These are phyloP conservation scores for Carpinus viminea DNA, from an alignment of 306 rosid genomes.

Conservation along the genomic window DNA sequence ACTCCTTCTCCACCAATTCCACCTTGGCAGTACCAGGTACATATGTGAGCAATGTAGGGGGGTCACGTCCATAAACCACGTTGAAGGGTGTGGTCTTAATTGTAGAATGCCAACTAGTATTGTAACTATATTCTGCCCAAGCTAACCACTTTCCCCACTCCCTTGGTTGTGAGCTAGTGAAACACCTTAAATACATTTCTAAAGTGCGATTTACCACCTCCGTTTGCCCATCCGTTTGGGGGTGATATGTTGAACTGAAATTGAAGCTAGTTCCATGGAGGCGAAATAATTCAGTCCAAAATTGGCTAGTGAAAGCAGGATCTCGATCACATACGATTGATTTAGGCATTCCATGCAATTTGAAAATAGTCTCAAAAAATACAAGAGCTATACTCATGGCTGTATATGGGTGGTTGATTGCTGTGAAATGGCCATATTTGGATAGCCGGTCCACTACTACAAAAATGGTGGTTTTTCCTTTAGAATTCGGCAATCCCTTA, in stretches of 20 bases:
- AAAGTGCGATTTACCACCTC: neutral
- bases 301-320: neutral
- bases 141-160: too few species aligned
- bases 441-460: neutral
- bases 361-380: neutral
- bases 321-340: neutral
- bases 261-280: neutral
- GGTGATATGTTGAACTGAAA: neutral
- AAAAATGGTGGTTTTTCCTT: neutral
- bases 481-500: neutral
- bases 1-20: too few species aligned
- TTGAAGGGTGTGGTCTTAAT: too few species aligned
- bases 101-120: too few species aligned
- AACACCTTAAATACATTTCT: too few species aligned
- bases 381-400: neutral
- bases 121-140: too few species aligned
- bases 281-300: neutral
- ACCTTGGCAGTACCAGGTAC: too few species aligned
- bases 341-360: neutral
- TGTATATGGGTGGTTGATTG: neutral
- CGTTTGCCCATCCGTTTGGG: neutral
- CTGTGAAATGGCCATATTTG: neutral
- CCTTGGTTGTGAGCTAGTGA: too few species aligned
- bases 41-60: too few species aligned
- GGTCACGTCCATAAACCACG: too few species aligned